phyloP scores from a whole-genome alignment of 2,329 filamentous ascomycete genomes.

The Pseudocercospora eumusae region DNA sequence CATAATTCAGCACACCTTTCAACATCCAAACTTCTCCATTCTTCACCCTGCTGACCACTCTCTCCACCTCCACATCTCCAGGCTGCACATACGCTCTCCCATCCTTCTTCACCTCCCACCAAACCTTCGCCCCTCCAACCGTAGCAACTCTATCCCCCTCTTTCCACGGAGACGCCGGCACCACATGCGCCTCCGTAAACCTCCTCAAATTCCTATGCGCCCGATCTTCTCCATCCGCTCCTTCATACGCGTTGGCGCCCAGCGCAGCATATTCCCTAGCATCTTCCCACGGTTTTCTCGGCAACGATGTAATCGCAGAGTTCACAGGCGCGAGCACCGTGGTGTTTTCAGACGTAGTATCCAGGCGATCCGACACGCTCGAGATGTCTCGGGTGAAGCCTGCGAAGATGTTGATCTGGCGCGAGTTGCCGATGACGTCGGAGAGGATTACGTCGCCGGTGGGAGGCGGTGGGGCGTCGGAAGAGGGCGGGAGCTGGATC shows the following conservation, averaged over 20 bases:
- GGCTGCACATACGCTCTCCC: slow-evolving; percentile 74
- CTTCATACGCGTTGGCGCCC: slow-evolving; percentile 73
- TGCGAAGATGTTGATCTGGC: slow-evolving; percentile 81
- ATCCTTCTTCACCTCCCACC: slow-evolving; percentile 74
- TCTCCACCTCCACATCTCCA: slow-evolving; percentile 73
- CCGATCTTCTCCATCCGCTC: slow-evolving; percentile 70
- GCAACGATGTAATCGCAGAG: slow-evolving; percentile 72
- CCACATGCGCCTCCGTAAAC: slow-evolving; percentile 85
- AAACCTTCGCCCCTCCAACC: slow-evolving; percentile 69
- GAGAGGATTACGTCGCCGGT: slow-evolving; percentile 65
- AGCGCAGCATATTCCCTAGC: slow-evolving; percentile 68
- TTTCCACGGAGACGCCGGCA: slow-evolving; percentile 73
- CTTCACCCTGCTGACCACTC: slow-evolving; percentile 70
- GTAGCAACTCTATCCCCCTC: slow-evolving; percentile 67
- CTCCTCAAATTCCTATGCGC: slow-evolving; percentile 73
- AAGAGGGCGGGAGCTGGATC: slow-evolving; percentile 32
- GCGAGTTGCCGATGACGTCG: slow-evolving; percentile 79
- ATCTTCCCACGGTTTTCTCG: slow-evolving; percentile 84
- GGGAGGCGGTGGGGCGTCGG: slow-evolving; percentile 17
- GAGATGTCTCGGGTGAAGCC: slow-evolving; percentile 75
- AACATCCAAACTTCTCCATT: slow-evolving; percentile 90
- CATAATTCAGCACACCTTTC: slow-evolving; percentile 61
- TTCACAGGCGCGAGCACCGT: slow-evolving; percentile 89
- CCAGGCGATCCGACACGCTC: slow-evolving; percentile 67
- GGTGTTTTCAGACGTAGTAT: slow-evolving; percentile 66